Base-by-base conservation (phyloP, 2,329 filamentous ascomycete species). In the Ophiostoma ips region DNA sequence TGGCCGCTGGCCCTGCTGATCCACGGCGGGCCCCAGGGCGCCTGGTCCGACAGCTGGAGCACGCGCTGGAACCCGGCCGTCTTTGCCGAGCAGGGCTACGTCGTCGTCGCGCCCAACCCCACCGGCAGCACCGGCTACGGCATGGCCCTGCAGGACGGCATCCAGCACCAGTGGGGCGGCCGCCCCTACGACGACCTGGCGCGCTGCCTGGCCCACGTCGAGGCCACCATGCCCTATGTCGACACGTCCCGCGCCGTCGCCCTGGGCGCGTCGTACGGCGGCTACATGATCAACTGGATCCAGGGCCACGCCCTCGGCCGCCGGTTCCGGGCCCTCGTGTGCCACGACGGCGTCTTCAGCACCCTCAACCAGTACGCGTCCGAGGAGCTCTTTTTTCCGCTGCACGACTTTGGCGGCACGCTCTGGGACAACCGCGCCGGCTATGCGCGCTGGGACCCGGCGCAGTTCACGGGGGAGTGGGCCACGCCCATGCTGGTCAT, bases 231-330 rank as follows among this genome's bases (percentile, higher is more conserved):
- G 58, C 62, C 69, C 1, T 86, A 81, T 57, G 76, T 88, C 35
- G 84, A 92, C 60, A 83, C 77, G 0, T 63, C 70, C 3, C 73
- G 78, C 11, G 78, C 84, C 2, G 84, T 92, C 1, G 84, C 83
- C 1, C 67, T 87, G 0, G 86, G 86, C 5, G 86, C 84, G 1
- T 81, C 76, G 10, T 87, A 86, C 57, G 83, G 83, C 31, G 83
- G 83, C 5, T 86, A 78, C 60, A 86, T 87, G 83, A 79, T 85
- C 55, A 85, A 94, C 63, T 94, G 89, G 88, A 87, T 95, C 58
- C 87, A 95, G 65, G 89, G 89, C 8, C 84, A 92, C 55, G 74
- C 78, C 1, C 74, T 95, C 0, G 88, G 87, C 18, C 79, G 86
- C 28, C 79, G 83, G 57, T 94, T 95, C 75, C 87, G 87, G 64